Evolutionary conservation across 2,329 filamentous ascomycete species (phyloP).

Genomic region (Chalaropsis ovoidea): DNA sequence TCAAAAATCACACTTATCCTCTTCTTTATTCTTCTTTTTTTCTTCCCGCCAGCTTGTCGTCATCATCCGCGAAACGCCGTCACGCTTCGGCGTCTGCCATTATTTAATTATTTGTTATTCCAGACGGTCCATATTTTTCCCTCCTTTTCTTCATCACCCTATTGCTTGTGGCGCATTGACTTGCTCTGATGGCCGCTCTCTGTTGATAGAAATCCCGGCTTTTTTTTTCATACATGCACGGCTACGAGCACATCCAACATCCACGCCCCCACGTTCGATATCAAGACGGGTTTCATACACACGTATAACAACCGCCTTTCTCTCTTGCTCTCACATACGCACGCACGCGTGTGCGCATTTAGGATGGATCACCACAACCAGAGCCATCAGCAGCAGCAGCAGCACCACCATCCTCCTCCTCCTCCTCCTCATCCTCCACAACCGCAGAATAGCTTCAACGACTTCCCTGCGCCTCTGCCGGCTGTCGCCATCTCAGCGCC

Average conservation of each 20-base stretch:
- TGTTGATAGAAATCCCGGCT: slow-evolving; percentile 2
- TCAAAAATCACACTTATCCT: neutral
- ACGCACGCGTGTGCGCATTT: neutral
- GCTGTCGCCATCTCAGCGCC: slow-evolving; percentile 10
- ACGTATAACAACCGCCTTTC: too few relatives aligned
- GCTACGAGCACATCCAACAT: neutral
- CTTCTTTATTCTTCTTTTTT: neutral
- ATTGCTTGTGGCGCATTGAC: neutral
- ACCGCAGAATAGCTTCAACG: slow-evolving; percentile 18
- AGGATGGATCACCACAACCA: neutral
- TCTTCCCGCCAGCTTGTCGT: neutral
- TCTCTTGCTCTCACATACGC: neutral
- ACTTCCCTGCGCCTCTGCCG: slow-evolving; percentile 17
- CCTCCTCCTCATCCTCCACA: neutral
- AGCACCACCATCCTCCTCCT: neutral
- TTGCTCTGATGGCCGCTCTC: neutral
- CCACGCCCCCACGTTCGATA: slow-evolving; percentile 6
- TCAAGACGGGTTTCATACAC: neutral
- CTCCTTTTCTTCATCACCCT: neutral
- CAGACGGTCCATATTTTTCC: neutral
- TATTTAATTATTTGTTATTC: neutral
- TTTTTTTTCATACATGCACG: slow-evolving; percentile 7
- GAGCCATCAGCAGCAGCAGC: neutral
- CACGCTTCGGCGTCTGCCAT: neutral
- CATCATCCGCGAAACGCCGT: neutral